These are phyloP conservation scores for Fraxinus pennsylvanica DNA, from an alignment of 257 asterid species.

Conservation along the genomic window DNA sequence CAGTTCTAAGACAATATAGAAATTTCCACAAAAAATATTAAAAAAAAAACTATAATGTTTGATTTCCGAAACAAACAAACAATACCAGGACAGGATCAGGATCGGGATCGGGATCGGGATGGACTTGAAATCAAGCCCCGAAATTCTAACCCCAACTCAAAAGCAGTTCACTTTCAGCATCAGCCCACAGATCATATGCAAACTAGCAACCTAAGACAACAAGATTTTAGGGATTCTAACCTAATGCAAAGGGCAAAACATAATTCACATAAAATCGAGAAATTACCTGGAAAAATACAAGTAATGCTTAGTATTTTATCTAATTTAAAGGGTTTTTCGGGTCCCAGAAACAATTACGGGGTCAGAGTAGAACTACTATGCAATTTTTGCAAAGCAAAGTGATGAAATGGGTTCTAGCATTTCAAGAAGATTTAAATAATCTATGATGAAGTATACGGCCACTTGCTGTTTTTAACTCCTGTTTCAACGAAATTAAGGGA, in stretches of 20 bases:
- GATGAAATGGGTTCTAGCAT: too few relatives aligned
- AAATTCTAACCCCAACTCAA: slow-evolving; percentile 36
- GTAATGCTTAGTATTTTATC: slow-evolving; percentile 12
- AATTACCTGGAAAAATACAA: slow-evolving; percentile 14
- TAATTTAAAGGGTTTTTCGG: too few relatives aligned
- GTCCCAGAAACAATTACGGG: too few relatives aligned
- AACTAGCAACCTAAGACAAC: slow-evolving; percentile 16
- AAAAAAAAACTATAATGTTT: not conserved
- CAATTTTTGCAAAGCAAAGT: too few relatives aligned
- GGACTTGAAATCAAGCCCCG: slow-evolving; percentile 24
- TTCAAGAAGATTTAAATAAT: too few relatives aligned
- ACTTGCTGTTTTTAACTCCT: too few relatives aligned
- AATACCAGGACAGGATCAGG: slow-evolving; percentile 30
- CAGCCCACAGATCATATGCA: slow-evolving; percentile 27
- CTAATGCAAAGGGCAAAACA: slow-evolving; percentile 18
- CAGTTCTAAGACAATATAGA: not conserved
- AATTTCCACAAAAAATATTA: not conserved
- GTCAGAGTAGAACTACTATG: too few relatives aligned
- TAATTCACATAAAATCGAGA: slow-evolving; percentile 10
- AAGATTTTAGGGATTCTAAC: slow-evolving; percentile 31
- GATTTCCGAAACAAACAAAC: slow-evolving; percentile 23
- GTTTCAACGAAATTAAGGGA: too few relatives aligned
- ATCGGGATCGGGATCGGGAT: slow-evolving; percentile 23
- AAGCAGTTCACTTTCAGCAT: slow-evolving; percentile 28
- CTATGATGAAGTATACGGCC: too few relatives aligned